These are phyloP conservation scores for Phalaenopsis aphrodite DNA, from an alignment of 106 monocot species.

Conservation along the genomic window DNA sequence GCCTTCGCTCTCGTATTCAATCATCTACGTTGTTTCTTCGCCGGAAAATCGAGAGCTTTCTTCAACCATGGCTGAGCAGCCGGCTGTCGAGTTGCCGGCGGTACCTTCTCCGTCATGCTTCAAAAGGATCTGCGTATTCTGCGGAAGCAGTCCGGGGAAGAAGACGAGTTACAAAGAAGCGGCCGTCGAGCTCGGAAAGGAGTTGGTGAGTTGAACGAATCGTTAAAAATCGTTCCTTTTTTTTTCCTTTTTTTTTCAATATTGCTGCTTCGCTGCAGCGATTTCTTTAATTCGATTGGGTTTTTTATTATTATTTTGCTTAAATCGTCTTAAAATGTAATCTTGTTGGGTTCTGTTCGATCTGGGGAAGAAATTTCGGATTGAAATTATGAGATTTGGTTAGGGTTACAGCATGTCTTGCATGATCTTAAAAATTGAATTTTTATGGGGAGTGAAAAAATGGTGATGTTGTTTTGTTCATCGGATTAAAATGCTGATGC, in stretches of 20 bases:
- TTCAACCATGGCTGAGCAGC: background rate
- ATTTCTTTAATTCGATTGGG: background rate
- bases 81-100: background rate
- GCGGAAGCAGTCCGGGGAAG: conserved; percentile 56
- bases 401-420: conserved; percentile 13
- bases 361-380: background rate
- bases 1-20: background rate
- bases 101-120: background rate
- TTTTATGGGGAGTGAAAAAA: background rate
- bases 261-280: background rate
- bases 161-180: conserved; percentile 56
- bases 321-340: background rate
- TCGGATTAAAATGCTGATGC: too few species aligned
- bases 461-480: background rate
- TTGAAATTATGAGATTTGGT: background rate
- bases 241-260: background rate
- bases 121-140: conserved; percentile 63
- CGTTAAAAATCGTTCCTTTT: background rate
- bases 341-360: background rate
- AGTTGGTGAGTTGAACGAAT: conserved; percentile 32
- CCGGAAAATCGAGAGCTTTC: background rate
- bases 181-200: conserved; percentile 59
- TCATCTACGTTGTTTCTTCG: background rate
- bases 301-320: background rate
- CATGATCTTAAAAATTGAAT: background rate